Evolutionary conservation across 169 alveolate genomes (phyloP), one percentile per base, ranked within the genome.

Genomic region (Eimeria acervulina): DNA sequence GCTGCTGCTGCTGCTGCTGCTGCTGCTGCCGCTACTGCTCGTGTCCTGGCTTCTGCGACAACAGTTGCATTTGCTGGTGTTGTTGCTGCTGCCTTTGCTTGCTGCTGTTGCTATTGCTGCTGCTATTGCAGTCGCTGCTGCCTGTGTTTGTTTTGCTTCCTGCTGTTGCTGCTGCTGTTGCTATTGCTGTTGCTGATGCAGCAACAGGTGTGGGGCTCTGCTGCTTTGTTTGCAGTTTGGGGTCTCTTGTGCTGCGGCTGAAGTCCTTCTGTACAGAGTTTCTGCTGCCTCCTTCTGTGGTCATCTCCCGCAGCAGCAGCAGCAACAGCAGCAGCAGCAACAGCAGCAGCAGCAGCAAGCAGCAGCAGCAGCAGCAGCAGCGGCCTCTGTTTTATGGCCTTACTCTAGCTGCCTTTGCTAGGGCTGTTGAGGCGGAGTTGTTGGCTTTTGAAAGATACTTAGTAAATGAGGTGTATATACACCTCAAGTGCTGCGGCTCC

Each of bases 101-200:
- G 84, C 98, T 96, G 44, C 96, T 97, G 96, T 96, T 96, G 42
- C 97, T 89, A 59, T 96, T 92, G 87, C 93, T 96, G 26, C 96
- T 96, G 12, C 88, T 74, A 59, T 21, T 59, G 68, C 68, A 17
- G 68, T 21, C 21, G 68, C 68, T 59, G 68, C 68, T 59, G 68
- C 21, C 59, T 51, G 59, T 17, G 15, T 66, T 66, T 66, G 10
- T 31, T n/a, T 15, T 31, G 26, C 13, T 1, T 66, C 8, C 6
- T n/a, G 78, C 6, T n/a, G 13, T 66, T 15, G 10, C 36, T 31
- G 78, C 78, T 66, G 59, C 59, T 51, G 0, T 51, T 51, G 59
- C 59, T 51, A 17, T 17, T 51, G 59, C 59, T 51, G 59, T 17
- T 51, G 59, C 59, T 51, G 55, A 6, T n/a, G 78, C 78, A 8